Conservation (phyloP, 345 rosid species). For the Gossypium stocksii region DNA sequence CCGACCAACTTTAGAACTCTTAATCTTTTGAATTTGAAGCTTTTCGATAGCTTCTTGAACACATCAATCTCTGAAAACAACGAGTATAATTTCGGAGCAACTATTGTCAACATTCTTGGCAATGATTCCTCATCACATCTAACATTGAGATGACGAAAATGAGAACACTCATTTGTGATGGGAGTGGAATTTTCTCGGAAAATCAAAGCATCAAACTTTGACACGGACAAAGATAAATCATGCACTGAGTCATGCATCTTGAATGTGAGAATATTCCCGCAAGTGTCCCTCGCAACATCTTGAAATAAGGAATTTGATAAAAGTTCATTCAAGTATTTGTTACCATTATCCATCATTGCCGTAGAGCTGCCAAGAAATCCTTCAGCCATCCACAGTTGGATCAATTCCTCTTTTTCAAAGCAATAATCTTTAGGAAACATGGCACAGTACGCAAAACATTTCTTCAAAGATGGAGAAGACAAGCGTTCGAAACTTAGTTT, state of each 20-base stretch:
- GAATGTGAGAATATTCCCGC: background rate
- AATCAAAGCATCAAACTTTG: background rate
- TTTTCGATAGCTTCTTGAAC: background rate
- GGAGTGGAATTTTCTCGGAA: background rate
- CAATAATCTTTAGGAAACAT: background rate
- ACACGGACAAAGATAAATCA: no score
- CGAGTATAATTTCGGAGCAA: background rate
- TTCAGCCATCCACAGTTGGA: no score
- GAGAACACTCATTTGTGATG: background rate
- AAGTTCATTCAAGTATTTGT: no score
- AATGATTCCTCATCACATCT: background rate
- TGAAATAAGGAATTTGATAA: no score
- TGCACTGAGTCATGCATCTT: constrained; percentile 20
- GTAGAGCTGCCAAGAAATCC: no score
- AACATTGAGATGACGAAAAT: background rate
- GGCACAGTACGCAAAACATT: constrained; percentile 18
- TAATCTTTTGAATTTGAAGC: background rate
- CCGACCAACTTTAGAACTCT: background rate
- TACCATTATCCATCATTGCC: no score
- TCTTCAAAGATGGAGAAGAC: background rate
- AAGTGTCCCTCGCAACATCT: background rate
- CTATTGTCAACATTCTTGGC: background rate
- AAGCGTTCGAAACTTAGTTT: constrained; percentile 15
- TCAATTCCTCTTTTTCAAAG: no score
- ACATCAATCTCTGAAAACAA: background rate